These are phyloP conservation scores for Simplicillium sp. DNA, from an alignment of 2,329 filamentous ascomycete species.

Conservation along the genomic window DNA sequence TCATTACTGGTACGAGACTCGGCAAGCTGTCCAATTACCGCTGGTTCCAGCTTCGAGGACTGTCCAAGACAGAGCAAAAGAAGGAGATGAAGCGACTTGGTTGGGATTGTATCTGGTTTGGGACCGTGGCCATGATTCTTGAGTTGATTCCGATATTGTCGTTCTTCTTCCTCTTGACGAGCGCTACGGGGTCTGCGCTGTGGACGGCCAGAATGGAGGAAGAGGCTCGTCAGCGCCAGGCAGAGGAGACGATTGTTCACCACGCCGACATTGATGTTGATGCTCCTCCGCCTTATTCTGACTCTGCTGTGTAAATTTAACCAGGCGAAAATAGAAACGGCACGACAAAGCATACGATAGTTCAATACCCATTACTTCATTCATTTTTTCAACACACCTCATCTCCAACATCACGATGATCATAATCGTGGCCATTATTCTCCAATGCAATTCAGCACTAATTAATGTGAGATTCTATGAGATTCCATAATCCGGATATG, in stretches of 20 bases:
- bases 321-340: not conserved
- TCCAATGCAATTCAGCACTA: too few species aligned
- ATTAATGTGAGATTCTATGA: too few species aligned
- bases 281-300: conserved; percentile 5
- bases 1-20: conserved; percentile 78
- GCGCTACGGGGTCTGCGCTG: conserved; percentile 72
- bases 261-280: not conserved
- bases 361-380: too few species aligned
- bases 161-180: conserved; percentile 91
- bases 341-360: too few species aligned
- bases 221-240: conserved; percentile 21
- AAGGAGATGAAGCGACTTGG: conserved; percentile 55
- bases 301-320: conserved; percentile 1
- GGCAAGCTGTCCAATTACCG: conserved; percentile 87
- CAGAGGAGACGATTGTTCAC: conserved; percentile 1
- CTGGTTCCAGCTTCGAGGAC: conserved; percentile 73
- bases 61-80: conserved; percentile 66
- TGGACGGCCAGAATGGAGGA: conserved; percentile 77
- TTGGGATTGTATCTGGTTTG: conserved; percentile 91
- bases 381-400: too few species aligned
- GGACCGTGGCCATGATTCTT: conserved; percentile 71
- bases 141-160: conserved; percentile 84
- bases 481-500: too few species aligned
- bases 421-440: too few species aligned
- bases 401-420: too few species aligned